Percentiles rank a stretch among this genome's conserved stretches.
These are phyloP conservation scores for Chondrostereum purpureum DNA, from an alignment of 1,284 basidiomycete genomes.

Conservation along the genomic window DNA sequence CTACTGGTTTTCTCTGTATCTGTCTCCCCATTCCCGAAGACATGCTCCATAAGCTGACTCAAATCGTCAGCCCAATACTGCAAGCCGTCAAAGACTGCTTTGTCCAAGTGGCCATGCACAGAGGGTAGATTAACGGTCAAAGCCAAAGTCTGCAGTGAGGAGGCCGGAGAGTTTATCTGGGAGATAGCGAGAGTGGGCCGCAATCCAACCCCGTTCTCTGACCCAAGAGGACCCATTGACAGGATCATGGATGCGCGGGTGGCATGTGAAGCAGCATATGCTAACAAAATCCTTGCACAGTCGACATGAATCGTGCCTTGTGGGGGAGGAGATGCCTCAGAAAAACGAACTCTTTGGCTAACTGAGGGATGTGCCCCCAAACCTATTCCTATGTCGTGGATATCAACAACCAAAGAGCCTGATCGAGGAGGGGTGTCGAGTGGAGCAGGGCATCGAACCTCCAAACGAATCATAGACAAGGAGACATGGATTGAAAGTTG, in stretches of 20 bases:
- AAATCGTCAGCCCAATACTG: slow-evolving; percentile 86
- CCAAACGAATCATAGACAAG: slow-evolving; percentile 51
- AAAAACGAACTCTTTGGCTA: slow-evolving; percentile 33
- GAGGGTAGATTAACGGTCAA: slow-evolving; percentile 59
- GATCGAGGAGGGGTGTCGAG: slow-evolving; percentile 39
- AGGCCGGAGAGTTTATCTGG: slow-evolving; percentile 14
- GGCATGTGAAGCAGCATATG: slow-evolving; percentile 35
- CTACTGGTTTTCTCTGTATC: slow-evolving; percentile 33
- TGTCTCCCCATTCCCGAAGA: slow-evolving; percentile 22
- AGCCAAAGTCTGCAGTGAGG: slow-evolving; percentile 21
- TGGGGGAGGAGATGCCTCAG: slow-evolving; percentile 14
- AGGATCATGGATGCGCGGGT: slow-evolving; percentile 24
- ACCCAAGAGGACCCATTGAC: slow-evolving; percentile 26
- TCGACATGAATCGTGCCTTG: slow-evolving; percentile 22
- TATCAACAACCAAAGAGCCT: slow-evolving; percentile 61
- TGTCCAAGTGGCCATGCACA: slow-evolving; percentile 56
- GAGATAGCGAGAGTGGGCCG: slow-evolving; percentile 28
- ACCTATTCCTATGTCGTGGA: slow-evolving; percentile 47
- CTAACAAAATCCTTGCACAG: slow-evolving; percentile 41
- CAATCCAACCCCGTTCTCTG: slow-evolving; percentile 22
- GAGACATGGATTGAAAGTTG: slow-evolving; percentile 27
- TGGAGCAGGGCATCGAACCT: slow-evolving; percentile 53
- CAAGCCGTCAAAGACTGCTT: slow-evolving; percentile 62
- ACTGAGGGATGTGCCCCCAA: slow-evolving; percentile 19
- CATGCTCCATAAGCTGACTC: slow-evolving; percentile 55